Evolutionary conservation across 345 rosid species (phyloP).

Genomic region (Eucalyptus coolabah): DNA sequence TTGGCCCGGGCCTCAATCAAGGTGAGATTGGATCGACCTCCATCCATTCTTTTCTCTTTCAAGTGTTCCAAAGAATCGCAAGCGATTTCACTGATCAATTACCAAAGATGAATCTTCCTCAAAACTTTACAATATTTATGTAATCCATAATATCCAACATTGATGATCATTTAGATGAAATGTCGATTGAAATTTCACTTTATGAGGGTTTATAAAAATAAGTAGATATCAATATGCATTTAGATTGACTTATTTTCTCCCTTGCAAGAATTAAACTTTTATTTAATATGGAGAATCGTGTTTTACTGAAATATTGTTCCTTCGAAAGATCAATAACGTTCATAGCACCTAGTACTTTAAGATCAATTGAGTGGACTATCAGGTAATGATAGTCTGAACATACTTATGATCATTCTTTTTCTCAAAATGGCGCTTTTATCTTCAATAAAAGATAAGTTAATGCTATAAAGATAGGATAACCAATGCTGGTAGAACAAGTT

Average conservation of each 20-base stretch:
- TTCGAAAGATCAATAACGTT: neutral
- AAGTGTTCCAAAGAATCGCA: neutral
- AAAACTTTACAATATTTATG: neutral
- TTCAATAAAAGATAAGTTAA: neutral
- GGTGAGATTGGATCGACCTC: neutral
- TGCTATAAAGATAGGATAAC: neutral
- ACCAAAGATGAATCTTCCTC: neutral
- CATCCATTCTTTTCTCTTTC: neutral
- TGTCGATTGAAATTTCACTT: fast-evolving
- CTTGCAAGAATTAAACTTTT: too few relatives aligned
- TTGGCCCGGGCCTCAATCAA: neutral
- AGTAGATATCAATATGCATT: too few relatives aligned
- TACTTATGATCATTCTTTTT: neutral
- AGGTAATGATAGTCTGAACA: neutral
- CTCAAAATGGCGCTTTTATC: neutral
- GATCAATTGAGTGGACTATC: neutral
- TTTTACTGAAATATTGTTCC: neutral
- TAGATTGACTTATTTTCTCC: neutral
- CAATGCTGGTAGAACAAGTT: neutral
- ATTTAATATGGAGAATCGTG: too few relatives aligned
- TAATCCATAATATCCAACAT: neutral
- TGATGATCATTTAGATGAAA: fast-evolving
- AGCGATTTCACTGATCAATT: neutral
- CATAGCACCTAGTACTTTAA: fast-evolving
- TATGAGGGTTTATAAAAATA: neutral